Base-by-base conservation (phyloP, 2,329 filamentous ascomycete species). In the Fusarium sp. region DNA sequence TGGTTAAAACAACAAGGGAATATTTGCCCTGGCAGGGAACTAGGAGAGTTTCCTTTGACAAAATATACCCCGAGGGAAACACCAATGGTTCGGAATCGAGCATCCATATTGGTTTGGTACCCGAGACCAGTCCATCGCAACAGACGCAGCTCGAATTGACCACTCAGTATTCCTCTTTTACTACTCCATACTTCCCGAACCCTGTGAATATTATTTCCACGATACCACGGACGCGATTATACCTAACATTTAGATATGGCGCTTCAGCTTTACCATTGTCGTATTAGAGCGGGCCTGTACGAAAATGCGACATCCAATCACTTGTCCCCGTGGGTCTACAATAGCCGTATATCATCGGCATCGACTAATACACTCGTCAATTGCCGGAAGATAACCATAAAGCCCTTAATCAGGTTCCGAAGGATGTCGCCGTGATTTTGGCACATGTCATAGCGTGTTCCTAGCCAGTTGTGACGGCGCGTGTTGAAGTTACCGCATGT, bases 251-350 rank as follows among this genome's bases (percentile, higher is more conserved):
- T 27, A 27, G 12, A 7, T 52, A 62, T 24, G 24, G 49, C 40
- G 41, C 37, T 51, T 29, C 48, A n/a, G 34, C 37, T 51, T 29
- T 51, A 16, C 55, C 46, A 41, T 44, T 40, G 37, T 58, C 46
- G 45, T 47, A 54, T 45, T 54, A 45, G 55, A 66, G 54, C 30
- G 42, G 47, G 37, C 22, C 55, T 51, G 46, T 44, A 29, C 34
- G 54, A 55, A 71, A 71, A 52, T 34, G 54, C 49, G 49, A 68
- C 40, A 58, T 65, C 68, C 68, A 71, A 71, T 71, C 68, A 71
- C 49, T 65, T 29, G 44, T 29, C 59, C 68, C 25, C 68, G 68
- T 71, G 68, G 64, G 63, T 54, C 64, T 56, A 56, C 53, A 46
- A 70, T 37, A 51, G 48, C 56, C 51, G 30, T 59, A 40, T 48